These are phyloP conservation scores for Fusarium miscanthi DNA, from an alignment of 2,329 filamentous ascomycete species.

Conservation along the genomic window DNA sequence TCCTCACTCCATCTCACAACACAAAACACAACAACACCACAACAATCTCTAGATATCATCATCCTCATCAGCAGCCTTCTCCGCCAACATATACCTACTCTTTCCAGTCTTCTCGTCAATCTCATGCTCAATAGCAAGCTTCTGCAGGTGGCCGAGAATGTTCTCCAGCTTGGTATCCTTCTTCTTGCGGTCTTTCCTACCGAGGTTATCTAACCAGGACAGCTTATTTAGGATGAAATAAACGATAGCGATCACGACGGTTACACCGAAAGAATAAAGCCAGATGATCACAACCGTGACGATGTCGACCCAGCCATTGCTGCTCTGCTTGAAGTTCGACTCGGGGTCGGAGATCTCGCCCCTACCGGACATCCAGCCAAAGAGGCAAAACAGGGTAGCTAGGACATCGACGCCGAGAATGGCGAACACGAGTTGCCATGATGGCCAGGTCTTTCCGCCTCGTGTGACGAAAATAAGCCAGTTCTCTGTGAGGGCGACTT, in stretches of 20 bases:
- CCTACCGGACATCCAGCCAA: conserved; percentile 14
- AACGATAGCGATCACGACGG: conserved; percentile 24
- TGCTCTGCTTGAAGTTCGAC: conserved; percentile 21
- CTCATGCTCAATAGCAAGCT: conserved; percentile 30
- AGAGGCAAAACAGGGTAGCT: conserved; percentile 3
- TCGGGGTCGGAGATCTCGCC: conserved; percentile 1
- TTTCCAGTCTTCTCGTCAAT: conserved; percentile 31
- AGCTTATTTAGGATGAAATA: conserved; percentile 33
- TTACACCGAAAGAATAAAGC: conserved; percentile 29
- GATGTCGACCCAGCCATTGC: conserved; percentile 25
- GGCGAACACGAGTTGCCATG: conserved; percentile 26
- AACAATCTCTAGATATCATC: conserved; percentile 13
- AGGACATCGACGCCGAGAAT: conserved; percentile 14
- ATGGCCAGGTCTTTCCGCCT: conserved; percentile 31
- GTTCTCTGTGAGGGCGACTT: conserved; percentile 29
- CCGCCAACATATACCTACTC: conserved; percentile 10
- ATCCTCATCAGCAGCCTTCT: conserved; percentile 24
- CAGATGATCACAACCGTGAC: conserved; percentile 26
- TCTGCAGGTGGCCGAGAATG: conserved; percentile 22
- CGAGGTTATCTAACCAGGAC: conserved; percentile 23
- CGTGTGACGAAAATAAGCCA: conserved; percentile 32
- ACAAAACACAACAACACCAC: too few relatives aligned
- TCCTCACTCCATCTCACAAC: too few relatives aligned
- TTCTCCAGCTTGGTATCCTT: conserved; percentile 32
- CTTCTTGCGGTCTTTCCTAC: conserved; percentile 21